These are phyloP conservation scores for Cryptomeria japonica DNA, from an alignment of 75 land plant genomes.

Conservation along the genomic window DNA sequence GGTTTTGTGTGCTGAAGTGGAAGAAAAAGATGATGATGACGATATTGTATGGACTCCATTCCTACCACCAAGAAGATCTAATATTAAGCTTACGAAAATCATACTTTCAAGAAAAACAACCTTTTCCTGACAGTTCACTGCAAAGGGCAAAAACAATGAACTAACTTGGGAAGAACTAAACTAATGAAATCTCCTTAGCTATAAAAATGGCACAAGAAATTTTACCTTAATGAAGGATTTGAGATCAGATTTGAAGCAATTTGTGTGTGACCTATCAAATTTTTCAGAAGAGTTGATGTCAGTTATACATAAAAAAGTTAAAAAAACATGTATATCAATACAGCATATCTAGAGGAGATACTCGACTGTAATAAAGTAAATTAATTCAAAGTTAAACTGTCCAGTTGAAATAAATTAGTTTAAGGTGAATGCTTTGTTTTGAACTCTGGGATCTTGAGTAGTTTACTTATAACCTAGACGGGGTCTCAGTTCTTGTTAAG, in stretches of 20 bases:
- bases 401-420: background rate
- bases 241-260: background rate
- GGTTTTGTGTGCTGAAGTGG: background rate
- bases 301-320: background rate
- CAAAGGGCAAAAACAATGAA: background rate
- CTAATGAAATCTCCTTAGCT: background rate
- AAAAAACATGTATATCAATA: background rate
- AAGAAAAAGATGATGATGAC: background rate
- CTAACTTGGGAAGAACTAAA: background rate
- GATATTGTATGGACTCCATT: background rate
- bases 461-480: background rate
- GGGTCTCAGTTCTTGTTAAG: background rate
- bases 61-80: background rate
- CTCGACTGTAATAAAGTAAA: background rate
- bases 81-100: background rate
- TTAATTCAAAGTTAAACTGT: background rate
- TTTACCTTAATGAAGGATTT: slow-evolving; percentile 1
- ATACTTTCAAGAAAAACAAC: background rate
- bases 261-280: background rate
- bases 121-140: background rate
- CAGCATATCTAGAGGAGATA: background rate
- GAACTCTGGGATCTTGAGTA: background rate
- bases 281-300: background rate
- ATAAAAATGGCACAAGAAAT: background rate
- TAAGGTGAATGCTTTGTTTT: background rate